Evolutionary conservation across 2,329 filamentous ascomycete genomes (phyloP), one percentile per base, ranked within the genome.

Genomic region (Ascochyta pisi): DNA sequence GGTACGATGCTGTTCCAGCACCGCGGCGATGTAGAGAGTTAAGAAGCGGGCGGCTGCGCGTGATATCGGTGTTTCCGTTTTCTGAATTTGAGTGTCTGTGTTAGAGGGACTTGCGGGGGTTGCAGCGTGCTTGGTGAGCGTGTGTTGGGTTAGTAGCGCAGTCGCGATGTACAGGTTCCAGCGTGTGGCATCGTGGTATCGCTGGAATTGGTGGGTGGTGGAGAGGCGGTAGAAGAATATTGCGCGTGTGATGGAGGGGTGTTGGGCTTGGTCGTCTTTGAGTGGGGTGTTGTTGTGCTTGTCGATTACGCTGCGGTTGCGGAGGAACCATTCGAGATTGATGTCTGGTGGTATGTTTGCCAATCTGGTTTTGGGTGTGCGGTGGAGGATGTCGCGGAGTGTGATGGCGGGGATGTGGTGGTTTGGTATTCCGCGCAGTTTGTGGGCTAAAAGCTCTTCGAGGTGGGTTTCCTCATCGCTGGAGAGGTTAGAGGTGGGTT

Each of bases 191-290:
- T 71, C 63, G 33, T 67, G 66, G 29, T 61, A 66, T 12, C 68
- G 61, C 31, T 65, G 58, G 41, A 69, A 67, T 31, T 69, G 67
- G n/a, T 60, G 60, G 6, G 35, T 9, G 16, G 56, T 41, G 19
- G 57, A 48, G 5, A 68, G 50, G 19, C 66, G 58, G 42, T 65
- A 68, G 60, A 61, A 69, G 58, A 63, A 70, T 19, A 67, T 64
- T 5, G 63, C 61, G 7, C 64, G 19, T 19, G 19, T 19, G 19
- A 19, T 19, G 19, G 19, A 19, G 19, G 19, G 19, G 19, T 19
- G 19, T 19, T 19, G 19, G 19, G 19, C 19, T 19, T 19, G 19
- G 19, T 19, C 3, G 19, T 19, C 50, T 42, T 67, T 67, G 40
- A 63, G 46, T 15, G 65, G 54, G 8, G 34, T 45, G 6, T 22